Evolutionary conservation across 176 grass and related monocot species (phyloP), one percentile per base, ranked within the genome.

Genomic region (Bromus sterilis): DNA sequence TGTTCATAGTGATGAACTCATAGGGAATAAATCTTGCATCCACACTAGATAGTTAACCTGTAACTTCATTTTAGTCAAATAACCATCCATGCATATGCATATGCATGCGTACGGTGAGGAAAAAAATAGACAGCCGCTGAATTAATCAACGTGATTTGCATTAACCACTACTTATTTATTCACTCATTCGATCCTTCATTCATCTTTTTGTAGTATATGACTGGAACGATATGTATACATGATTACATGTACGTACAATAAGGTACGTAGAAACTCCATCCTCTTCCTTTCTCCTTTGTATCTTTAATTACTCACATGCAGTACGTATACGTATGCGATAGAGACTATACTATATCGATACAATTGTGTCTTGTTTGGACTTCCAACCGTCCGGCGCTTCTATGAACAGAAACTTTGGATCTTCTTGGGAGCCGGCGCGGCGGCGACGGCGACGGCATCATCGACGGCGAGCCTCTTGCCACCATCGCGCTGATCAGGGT

Each of bases 401-500:
- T 80, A 78, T 87, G 83, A 97, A 60, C 91, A 97, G 86, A 93
- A 89, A 85, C 86, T 81, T 78, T 97, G 86, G 71, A 89, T 80
- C 68, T 89, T 97, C n/a, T 90, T 83, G 23, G 80, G 35, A n/a
- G 71, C 63, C 28, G 86, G 66, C 9, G 81, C 33, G 8, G 53
- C 95, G 11, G 77, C 87, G 0, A 65, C 87, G 2, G 70, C 74
- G 0, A 86, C n/a, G n/a, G 53, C 82, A 20, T 91, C 95, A 7
- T 81, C 87, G 0, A 65, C 87, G 2, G 70, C 74, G 0, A 86
- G 78, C 53, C 94, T 87, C 74, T 89, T 94, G 56, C 91, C 83
- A 71, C 81, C 65, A 7, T 89, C 89, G 42, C 61, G 48, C 2
- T 51, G n/a, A n/a, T n/a, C 88, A 0, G 88, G 69, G 32, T 75